phyloP scores from a whole-genome alignment of 805 yeast genomes.

The Brettanomyces anomalus region DNA sequence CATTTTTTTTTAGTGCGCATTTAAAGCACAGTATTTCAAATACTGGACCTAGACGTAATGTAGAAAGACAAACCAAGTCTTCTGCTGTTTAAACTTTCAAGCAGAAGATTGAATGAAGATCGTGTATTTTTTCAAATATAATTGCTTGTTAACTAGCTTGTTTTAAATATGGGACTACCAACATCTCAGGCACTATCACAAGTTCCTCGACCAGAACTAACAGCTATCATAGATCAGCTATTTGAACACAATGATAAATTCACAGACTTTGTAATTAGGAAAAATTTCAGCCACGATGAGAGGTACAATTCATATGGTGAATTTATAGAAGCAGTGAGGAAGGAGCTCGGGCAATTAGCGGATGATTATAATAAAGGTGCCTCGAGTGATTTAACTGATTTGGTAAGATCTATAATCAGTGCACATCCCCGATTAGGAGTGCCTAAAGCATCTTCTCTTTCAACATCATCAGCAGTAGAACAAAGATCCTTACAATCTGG shows the following conservation, averaged over 20 bases:
- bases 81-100: too few species aligned
- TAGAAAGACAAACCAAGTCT: too few species aligned
- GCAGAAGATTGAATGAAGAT: too few species aligned
- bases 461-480: conserved; percentile 60
- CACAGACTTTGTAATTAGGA: conserved; percentile 26
- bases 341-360: conserved; percentile 3
- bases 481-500: conserved; percentile 51
- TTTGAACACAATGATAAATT: conserved; percentile 57
- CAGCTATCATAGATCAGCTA: conserved; percentile 38
- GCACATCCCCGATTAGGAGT: conserved; percentile 91
- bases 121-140: too few species aligned
- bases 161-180: not conserved
- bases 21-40: too few species aligned
- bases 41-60: too few species aligned
- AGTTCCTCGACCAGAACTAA: not conserved
- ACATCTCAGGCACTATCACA: not conserved
- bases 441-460: conserved; percentile 34
- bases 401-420: conserved; percentile 48
- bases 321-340: conserved; percentile 13
- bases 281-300: conserved; percentile 12
- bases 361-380: conserved; percentile 2
- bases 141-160: too few species aligned
- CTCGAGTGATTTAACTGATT: not conserved
- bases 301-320: conserved; percentile 22
- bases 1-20: too few species aligned